A percentile compares a stretch with the other conserved stretches of the same genome.
These are phyloP conservation scores for Chlamydomonas sp. DNA, from an alignment of 139 green algal genomes.

Conservation along the genomic window DNA sequence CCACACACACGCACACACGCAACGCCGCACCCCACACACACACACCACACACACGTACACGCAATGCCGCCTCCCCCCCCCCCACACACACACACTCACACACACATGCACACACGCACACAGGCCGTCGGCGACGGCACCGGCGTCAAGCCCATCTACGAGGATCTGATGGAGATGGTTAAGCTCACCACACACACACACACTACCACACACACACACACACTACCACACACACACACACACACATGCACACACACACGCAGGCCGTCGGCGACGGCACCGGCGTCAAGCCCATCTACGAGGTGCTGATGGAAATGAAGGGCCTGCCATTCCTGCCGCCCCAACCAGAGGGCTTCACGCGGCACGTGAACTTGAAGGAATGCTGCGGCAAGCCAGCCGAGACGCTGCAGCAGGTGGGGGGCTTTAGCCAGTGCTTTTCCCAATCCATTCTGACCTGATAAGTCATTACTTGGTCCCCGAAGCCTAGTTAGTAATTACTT, in stretches of 20 bases:
- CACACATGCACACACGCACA: too few relatives aligned
- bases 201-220: not conserved
- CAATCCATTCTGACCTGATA: too few relatives aligned
- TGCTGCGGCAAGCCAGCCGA: slow-evolving; percentile 31
- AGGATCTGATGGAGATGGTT: not conserved
- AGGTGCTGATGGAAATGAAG: slow-evolving; percentile 57
- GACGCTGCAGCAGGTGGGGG: slow-evolving; percentile 45
- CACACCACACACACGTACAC: not conserved
- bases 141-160: not conserved
- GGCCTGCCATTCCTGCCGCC: slow-evolving; percentile 10
- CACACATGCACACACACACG: not conserved
- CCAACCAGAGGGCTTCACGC: slow-evolving; percentile 37
- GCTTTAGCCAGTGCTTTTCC: too few relatives aligned
- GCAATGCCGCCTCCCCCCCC: too few relatives aligned
- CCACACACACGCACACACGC: too few relatives aligned
- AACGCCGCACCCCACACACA: too few relatives aligned
- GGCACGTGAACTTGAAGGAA: slow-evolving; percentile 54
- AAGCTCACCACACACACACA: not conserved
- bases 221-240: not conserved
- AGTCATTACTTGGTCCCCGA: too few relatives aligned
- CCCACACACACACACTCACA: too few relatives aligned
- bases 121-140: not conserved
- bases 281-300: slow-evolving; percentile 57
- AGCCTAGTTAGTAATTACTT: too few relatives aligned
- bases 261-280: slow-evolving; percentile 58